Conservation (phyloP, 805 yeast species). For the Kodamaea jinghongensis region DNA sequence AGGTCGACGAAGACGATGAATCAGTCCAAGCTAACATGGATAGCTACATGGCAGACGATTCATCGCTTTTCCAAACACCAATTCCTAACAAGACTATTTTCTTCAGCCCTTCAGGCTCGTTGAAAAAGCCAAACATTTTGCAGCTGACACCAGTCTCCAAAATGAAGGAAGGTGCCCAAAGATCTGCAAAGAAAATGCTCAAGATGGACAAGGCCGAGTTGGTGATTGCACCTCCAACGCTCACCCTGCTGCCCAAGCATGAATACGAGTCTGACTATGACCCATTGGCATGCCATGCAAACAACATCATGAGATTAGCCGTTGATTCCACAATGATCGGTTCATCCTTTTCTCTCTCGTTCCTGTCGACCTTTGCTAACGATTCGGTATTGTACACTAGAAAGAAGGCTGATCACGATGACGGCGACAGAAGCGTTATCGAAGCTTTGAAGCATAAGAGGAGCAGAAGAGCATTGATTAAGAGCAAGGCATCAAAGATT, state of each 20-base stretch:
- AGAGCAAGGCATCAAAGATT: conserved; percentile 22
- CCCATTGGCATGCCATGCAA: conserved; percentile 46
- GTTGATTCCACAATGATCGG: conserved; percentile 47
- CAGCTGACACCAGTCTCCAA: conserved; percentile 28
- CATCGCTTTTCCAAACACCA: conserved; percentile 23
- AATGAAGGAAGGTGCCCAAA: conserved; percentile 17
- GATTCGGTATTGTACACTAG: conserved; percentile 26
- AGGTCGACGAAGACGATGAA: conserved; percentile 5
- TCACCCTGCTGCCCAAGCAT: background rate
- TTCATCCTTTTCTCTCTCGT: conserved; percentile 36
- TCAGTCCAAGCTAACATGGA: background rate
- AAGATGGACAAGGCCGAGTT: conserved; percentile 8
- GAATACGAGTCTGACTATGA: conserved; percentile 30
- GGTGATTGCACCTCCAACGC: background rate
- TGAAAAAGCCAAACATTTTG: conserved; percentile 15
- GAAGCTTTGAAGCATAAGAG: conserved; percentile 14
- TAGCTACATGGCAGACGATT: conserved; percentile 9
- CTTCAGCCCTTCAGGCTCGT: conserved; percentile 26
- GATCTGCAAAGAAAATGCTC: conserved; percentile 14
- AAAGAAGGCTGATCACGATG: conserved; percentile 17
- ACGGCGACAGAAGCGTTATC: conserved; percentile 19
- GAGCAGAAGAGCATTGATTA: conserved; percentile 14
- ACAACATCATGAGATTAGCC: conserved; percentile 45
- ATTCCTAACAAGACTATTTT: conserved; percentile 25
- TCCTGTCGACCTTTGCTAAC: conserved; percentile 35